Conservation (phyloP, 1,284 basidiomycete genomes). For the Cryptococcus floricola region DNA sequence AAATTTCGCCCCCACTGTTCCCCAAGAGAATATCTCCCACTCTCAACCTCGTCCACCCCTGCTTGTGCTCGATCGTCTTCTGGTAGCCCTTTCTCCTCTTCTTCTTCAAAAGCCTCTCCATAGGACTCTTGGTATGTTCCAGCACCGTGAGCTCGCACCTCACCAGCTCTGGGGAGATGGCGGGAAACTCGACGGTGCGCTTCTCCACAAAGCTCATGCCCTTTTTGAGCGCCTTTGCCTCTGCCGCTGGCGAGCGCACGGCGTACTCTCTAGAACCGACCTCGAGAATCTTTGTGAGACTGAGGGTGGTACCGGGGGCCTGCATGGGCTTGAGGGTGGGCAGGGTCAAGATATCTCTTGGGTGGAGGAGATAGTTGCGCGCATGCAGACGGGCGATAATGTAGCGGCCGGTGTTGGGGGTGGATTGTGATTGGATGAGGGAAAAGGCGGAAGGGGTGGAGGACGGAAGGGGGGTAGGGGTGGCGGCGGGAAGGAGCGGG, state of each 20-base stretch:
- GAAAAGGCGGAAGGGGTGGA: slow-evolving; percentile 39
- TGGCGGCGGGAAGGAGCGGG: slow-evolving; percentile 28
- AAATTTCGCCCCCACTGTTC: background rate
- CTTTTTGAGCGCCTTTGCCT: slow-evolving; percentile 53
- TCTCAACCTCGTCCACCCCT: slow-evolving; percentile 84
- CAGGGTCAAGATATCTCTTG: slow-evolving; percentile 85
- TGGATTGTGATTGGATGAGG: slow-evolving; percentile 48
- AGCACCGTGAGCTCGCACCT: slow-evolving; percentile 81
- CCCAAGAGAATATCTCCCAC: slow-evolving; percentile 63
- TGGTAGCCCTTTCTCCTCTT: slow-evolving; percentile 96
- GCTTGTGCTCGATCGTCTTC: slow-evolving; percentile 80
- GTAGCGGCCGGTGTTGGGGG: slow-evolving; percentile 70
- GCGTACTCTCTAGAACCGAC: slow-evolving; percentile 93
- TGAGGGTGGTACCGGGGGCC: slow-evolving; percentile 74
- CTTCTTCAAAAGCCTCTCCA: slow-evolving; percentile 91
- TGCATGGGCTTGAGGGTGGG: slow-evolving; percentile 64
- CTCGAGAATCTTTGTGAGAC: slow-evolving; percentile 84
- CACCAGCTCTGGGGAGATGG: slow-evolving; percentile 52
- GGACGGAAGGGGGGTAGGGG: slow-evolving; percentile 22
- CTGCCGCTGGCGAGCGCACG: slow-evolving; percentile 52
- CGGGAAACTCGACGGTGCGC: slow-evolving; percentile 11
- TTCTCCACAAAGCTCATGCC: slow-evolving; percentile 15
- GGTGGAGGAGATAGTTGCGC: slow-evolving; percentile 79
- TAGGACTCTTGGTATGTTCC: slow-evolving; percentile 89
- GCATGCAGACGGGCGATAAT: slow-evolving; percentile 84